These are phyloP conservation scores for Solanum arcanum DNA, from an alignment of 257 asterid genomes.

Conservation along the genomic window DNA sequence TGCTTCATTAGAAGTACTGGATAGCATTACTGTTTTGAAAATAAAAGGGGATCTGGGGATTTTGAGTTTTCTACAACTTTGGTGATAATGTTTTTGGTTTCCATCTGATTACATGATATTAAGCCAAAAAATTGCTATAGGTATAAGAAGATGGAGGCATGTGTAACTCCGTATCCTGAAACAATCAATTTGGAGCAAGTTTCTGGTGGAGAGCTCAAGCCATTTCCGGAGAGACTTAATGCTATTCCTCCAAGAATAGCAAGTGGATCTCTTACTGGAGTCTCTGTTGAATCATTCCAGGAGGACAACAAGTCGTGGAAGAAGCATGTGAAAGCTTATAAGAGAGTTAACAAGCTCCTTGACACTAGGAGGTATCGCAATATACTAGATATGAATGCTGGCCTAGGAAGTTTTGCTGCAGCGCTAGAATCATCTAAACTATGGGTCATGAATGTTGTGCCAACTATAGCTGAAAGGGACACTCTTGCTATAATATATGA, in stretches of 20 bases:
- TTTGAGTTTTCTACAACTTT: neutral
- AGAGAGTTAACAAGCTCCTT: constrained; percentile 18
- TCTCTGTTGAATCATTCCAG: constrained; percentile 16
- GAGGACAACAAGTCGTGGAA: constrained; percentile 29
- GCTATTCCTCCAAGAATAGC: constrained; percentile 27
- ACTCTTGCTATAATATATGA: constrained; percentile 33
- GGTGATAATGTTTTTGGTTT: neutral
- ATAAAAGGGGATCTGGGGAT: neutral
- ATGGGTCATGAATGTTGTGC: constrained; percentile 45
- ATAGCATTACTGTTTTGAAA: neutral
- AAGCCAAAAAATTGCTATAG: constrained; percentile 1
- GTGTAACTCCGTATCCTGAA: constrained; percentile 20
- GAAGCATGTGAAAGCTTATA: constrained; percentile 23
- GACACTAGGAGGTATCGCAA: constrained; percentile 24
- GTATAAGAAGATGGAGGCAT: constrained; percentile 32
- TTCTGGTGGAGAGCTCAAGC: constrained; percentile 26
- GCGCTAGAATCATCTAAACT: constrained; percentile 19
- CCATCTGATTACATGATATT: neutral
- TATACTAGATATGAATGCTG: constrained; percentile 45
- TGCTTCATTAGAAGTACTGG: neutral
- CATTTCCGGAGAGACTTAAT: constrained; percentile 29
- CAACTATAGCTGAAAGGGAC: constrained; percentile 24
- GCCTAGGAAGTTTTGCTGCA: constrained; percentile 38
- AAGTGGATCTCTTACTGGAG: constrained; percentile 15
- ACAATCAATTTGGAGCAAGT: constrained; percentile 15